A percentile compares a stretch with the other conserved stretches of the same genome.
These are phyloP conservation scores for Trypanosoma rangeli DNA, from an alignment of 208 protist species.

Conservation along the genomic window DNA sequence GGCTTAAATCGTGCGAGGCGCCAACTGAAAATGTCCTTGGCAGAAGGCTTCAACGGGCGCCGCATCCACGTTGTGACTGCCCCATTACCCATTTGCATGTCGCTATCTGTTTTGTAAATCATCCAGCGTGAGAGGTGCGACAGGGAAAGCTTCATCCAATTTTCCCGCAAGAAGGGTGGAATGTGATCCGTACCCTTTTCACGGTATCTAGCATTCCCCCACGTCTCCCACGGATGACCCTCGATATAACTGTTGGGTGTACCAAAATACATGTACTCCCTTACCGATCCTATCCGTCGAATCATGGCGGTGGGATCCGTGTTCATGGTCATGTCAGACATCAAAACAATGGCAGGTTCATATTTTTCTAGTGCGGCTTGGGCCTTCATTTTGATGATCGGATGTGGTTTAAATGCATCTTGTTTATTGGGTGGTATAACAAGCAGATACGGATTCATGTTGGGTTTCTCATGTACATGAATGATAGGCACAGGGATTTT, in stretches of 20 bases:
- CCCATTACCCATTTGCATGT: conserved; percentile 80
- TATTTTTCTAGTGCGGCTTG: conserved; percentile 85
- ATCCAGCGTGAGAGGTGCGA: conserved; percentile 82
- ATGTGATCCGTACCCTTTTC: conserved; percentile 50
- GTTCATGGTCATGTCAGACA: conserved; percentile 86
- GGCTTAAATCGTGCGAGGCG: conserved; percentile 65
- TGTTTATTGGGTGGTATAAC: conserved; percentile 84
- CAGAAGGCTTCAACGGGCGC: conserved; percentile 51
- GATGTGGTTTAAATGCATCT: conserved; percentile 75
- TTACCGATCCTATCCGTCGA: conserved; percentile 74
- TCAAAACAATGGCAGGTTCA: conserved; percentile 79
- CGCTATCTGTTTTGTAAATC: conserved; percentile 79
- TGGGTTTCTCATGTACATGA: conserved; percentile 79
- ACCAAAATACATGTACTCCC: conserved; percentile 87
- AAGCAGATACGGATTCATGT: conserved; percentile 84
- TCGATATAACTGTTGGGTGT: conserved; percentile 84
- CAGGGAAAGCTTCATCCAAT: conserved; percentile 66
- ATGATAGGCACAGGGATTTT: conserved; percentile 81
- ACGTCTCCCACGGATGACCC: conserved; percentile 84
- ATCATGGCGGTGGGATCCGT: conserved; percentile 72
- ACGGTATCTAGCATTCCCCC: conserved; percentile 84
- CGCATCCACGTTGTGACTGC: conserved; percentile 77
- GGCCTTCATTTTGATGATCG: conserved; percentile 83
- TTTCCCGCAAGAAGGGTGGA: conserved; percentile 74
- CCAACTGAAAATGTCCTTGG: conserved; percentile 41